phyloP scores from a whole-genome alignment of 2,329 filamentous ascomycete genomes.

The Colletotrichum shisoi region DNA sequence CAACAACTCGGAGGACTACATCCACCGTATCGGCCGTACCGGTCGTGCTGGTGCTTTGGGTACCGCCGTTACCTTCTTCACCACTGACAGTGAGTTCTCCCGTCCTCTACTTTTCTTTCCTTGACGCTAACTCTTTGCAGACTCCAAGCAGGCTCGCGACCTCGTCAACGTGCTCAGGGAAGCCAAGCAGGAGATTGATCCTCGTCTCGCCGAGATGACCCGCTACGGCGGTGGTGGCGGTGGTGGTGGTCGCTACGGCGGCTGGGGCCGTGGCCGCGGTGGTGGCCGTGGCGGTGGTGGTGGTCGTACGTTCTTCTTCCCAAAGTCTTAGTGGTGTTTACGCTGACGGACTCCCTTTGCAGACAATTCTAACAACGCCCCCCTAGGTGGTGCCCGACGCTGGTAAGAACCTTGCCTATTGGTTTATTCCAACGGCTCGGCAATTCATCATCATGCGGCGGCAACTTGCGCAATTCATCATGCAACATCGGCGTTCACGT shows the following conservation, averaged over 20 bases:
- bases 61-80: slow-evolving; percentile 98
- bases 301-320: slow-evolving; percentile 57
- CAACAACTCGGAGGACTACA: slow-evolving; percentile 99
- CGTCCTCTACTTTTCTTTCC: background rate
- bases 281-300: slow-evolving; percentile 54
- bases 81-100: slow-evolving; percentile 88
- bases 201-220: slow-evolving; percentile 93
- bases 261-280: slow-evolving; percentile 71
- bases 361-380: slow-evolving; percentile 61
- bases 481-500: slow-evolving; percentile 39
- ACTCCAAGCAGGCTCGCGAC: slow-evolving; percentile 95
- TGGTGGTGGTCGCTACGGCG: slow-evolving; percentile 75
- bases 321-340: slow-evolving; percentile 41
- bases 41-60: slow-evolving; percentile 93
- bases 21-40: slow-evolving; percentile 95
- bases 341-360: slow-evolving; percentile 44
- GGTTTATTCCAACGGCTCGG: slow-evolving; percentile 8
- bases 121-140: slow-evolving; percentile 59
- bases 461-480: slow-evolving; percentile 34
- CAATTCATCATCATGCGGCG: slow-evolving; percentile 32
- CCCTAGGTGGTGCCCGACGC: slow-evolving; percentile 57
- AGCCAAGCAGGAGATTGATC: slow-evolving; percentile 98
- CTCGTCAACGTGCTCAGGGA: slow-evolving; percentile 91
- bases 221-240: slow-evolving; percentile 89
- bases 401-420: slow-evolving; percentile 52